Percentiles rank a stretch among this genome's conserved stretches.
These are phyloP conservation scores for Wallacemonas rigidus DNA, from an alignment of 208 protist species.

Conservation along the genomic window DNA sequence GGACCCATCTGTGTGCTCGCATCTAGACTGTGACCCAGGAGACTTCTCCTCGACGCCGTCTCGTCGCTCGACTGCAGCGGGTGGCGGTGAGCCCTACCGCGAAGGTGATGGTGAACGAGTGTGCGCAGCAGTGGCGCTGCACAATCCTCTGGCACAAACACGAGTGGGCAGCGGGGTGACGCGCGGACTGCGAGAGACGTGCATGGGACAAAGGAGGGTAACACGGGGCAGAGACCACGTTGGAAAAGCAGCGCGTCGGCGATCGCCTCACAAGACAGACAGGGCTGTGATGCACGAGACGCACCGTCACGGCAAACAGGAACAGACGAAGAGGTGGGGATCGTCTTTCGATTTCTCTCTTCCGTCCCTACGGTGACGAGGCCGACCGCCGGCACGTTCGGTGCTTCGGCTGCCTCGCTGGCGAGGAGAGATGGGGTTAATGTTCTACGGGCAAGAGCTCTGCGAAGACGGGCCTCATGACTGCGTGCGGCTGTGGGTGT, in stretches of 20 bases:
- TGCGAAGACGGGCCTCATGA: slow-evolving; percentile 1
- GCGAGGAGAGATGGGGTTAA: too few species aligned
- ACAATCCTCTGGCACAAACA: slow-evolving; percentile 26
- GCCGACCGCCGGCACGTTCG: too few species aligned
- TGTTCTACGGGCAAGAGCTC: too few species aligned
- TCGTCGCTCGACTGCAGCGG: too few species aligned
- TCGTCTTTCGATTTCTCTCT: too few species aligned
- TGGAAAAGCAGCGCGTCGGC: too few species aligned
- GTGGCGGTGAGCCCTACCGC: not conserved
- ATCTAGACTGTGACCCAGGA: slow-evolving; percentile 44
- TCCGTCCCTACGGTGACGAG: too few species aligned
- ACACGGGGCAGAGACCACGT: not conserved
- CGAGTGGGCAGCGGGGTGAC: slow-evolving; percentile 20
- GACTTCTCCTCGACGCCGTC: not conserved
- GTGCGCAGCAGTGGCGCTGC: slow-evolving; percentile 28
- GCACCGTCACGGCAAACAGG: too few species aligned
- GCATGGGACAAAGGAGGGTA: not conserved
- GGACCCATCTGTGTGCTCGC: slow-evolving; percentile 25
- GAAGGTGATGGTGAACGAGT: slow-evolving; percentile 19
- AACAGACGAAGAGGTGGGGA: too few species aligned
- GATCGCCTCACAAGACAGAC: too few species aligned
- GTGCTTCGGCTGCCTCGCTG: too few species aligned
- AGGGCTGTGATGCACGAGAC: too few species aligned
- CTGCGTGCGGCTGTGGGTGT: not conserved
- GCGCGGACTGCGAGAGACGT: slow-evolving; percentile 1